Evolutionary conservation across 495 filamentous ascomycete genomes (phyloP).

Genomic region (Podospora comata): DNA sequence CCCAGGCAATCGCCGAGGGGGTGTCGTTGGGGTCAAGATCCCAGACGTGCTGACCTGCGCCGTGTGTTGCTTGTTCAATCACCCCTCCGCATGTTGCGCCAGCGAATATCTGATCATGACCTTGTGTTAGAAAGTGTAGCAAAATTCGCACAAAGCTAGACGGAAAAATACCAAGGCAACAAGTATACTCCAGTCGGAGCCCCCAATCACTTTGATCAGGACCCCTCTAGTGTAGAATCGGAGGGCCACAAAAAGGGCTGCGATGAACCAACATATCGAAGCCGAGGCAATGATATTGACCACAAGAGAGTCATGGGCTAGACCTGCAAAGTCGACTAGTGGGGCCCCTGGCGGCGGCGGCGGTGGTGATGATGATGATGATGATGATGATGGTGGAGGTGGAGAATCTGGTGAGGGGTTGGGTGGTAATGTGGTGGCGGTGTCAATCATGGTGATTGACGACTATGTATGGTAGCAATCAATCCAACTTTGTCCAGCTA

Average conservation of each 20-base stretch:
- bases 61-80: constrained; percentile 30
- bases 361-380: constrained; percentile 1
- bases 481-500: background rate
- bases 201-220: constrained; percentile 27
- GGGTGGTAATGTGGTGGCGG: background rate
- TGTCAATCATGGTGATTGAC: background rate
- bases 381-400: background rate
- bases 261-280: constrained; percentile 26
- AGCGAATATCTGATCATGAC: constrained; percentile 21
- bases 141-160: background rate
- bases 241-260: constrained; percentile 30
- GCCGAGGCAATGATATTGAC: constrained; percentile 26
- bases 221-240: constrained; percentile 32
- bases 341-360: constrained; percentile 7
- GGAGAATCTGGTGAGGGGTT: background rate
- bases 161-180: constrained; percentile 22
- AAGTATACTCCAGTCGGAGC: constrained; percentile 34
- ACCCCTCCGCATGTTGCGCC: constrained; percentile 23
- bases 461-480: background rate
- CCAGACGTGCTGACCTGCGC: constrained; percentile 31
- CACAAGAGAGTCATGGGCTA: constrained; percentile 27
- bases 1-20: constrained; percentile 23
- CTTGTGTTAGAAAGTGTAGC: background rate
- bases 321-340: constrained; percentile 13
- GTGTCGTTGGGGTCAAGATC: constrained; percentile 30